Percentiles rank a stretch among this genome's conserved stretches.
Evolutionary conservation across 2,329 filamentous ascomycete species (phyloP).

Genomic region (Fulvia fulva): DNA sequence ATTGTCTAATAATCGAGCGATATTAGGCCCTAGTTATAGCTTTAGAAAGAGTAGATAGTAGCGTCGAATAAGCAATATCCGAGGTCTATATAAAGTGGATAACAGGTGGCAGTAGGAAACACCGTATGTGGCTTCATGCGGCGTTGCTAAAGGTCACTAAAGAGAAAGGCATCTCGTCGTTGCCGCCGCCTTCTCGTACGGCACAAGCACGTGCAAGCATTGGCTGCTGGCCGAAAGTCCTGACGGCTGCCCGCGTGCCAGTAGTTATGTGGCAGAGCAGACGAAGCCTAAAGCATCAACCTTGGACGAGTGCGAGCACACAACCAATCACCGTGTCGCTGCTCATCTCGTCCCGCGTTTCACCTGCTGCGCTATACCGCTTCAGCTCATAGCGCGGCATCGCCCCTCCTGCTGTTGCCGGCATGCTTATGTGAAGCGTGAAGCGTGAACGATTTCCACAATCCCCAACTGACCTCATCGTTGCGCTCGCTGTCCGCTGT

Average conservation of each 20-base stretch:
- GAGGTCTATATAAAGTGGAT: too few species aligned
- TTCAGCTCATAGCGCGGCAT: not conserved
- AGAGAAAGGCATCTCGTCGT: not conserved
- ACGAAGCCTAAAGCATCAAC: not conserved
- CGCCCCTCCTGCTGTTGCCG: not conserved
- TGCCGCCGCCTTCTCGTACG: not conserved
- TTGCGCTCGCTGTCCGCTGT: not conserved
- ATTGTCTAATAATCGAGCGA: too few species aligned
- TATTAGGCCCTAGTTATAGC: too few species aligned
- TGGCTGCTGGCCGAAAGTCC: not conserved
- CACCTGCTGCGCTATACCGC: not conserved
- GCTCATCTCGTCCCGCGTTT: not conserved
- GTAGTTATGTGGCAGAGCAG: not conserved
- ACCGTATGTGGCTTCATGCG: too few species aligned
- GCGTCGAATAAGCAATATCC: too few species aligned
- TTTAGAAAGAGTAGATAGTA: too few species aligned
- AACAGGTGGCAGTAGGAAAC: too few species aligned
- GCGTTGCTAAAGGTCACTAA: too few species aligned
- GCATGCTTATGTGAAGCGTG: not conserved
- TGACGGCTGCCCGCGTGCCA: not conserved
- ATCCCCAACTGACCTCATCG: not conserved
- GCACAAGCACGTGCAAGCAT: not conserved
- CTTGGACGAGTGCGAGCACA: not conserved
- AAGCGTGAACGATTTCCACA: not conserved
- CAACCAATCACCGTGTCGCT: not conserved